Evolutionary conservation across 371 early-diverging fungal species (phyloP).

Genomic region (Lichtheimia corymbifera): DNA sequence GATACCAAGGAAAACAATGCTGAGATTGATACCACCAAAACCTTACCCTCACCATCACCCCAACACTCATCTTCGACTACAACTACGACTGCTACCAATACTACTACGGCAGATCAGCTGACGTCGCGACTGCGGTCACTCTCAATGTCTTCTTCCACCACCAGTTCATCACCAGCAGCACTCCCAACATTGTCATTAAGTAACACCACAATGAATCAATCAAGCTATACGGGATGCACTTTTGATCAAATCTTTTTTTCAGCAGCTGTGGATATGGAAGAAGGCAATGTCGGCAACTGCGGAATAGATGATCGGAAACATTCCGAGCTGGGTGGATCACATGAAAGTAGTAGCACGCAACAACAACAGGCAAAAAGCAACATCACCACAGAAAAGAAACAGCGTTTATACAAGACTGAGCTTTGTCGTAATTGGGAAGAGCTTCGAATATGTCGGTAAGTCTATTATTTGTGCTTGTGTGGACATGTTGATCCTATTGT

Average conservation of each 20-base stretch:
- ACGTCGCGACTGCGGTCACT: constrained; percentile 1
- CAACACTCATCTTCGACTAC: too few relatives aligned
- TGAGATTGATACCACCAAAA: too few relatives aligned
- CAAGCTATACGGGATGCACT: too few relatives aligned
- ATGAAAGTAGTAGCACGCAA: constrained; percentile 1
- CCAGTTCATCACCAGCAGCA: too few relatives aligned
- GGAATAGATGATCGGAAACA: constrained; percentile 9
- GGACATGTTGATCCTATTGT: background rate
- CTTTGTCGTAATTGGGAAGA: constrained; percentile 28
- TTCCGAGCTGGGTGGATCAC: constrained; percentile 12
- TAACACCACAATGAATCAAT: too few relatives aligned
- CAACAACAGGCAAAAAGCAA: background rate
- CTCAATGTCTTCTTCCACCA: background rate
- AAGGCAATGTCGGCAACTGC: background rate
- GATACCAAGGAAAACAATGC: too few relatives aligned
- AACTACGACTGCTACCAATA: too few relatives aligned
- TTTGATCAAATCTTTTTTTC: too few relatives aligned
- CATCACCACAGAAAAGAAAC: constrained; percentile 16
- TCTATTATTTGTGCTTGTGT: background rate
- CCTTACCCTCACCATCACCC: too few relatives aligned
- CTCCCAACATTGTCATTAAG: too few relatives aligned
- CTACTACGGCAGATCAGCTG: too few relatives aligned
- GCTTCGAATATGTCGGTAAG: constrained; percentile 19
- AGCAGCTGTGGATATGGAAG: background rate
- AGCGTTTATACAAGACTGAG: constrained; percentile 27